Base-by-base conservation (phyloP, 1,284 basidiomycete genomes). In the Tranzscheliella williamsii region DNA sequence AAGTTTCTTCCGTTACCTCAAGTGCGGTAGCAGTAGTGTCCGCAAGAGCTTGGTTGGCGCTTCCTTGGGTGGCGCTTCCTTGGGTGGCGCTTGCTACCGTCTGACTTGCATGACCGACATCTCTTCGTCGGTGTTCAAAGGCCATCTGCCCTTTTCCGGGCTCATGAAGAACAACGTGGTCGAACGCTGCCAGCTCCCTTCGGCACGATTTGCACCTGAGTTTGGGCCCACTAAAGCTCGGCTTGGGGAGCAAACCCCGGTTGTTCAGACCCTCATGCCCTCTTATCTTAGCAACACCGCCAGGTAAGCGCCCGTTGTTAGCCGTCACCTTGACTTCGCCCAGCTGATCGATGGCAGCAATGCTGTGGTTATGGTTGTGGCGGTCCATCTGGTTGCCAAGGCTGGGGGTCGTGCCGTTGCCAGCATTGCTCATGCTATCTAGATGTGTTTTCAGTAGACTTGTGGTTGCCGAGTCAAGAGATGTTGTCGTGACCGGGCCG, bases 81-180 rank as follows among this genome's bases (percentile, higher is more conserved):
- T 9, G n/a, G 27, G 11, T 29, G 27, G 27, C 9, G 11, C n/a
- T 9, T 9, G 27, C 27, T n/a, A 29, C n/a, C 27, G 27, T 11
- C n/a, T 29, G 27, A 29, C 24, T 37, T 11, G 15, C 5, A 29
- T 42, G 41, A 13, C 54, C 54, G n/a, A 34, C 38, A 26, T 56
- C 66, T 27, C 68, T 46, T 22, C 43, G 65, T 9, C 69, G 42
- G 22, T 63, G 69, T 20, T 74, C 72, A 32, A 75, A 77, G 9
- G 72, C 69, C 50, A 68, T 35, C 36, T 73, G 66, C 2, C 75
- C 71, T 21, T 63, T 65, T 1, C 73, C 75, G 5, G 69, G 64
- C 29, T 67, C 64, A 34, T 77, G 75, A 30, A 66, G 57, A 17
- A 76, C 64, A 17, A 77, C 57, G 45, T 77, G 70, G 38, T 73